Evolutionary conservation across 2,329 filamentous ascomycete genomes (phyloP).

Genomic region (Diaporthe sp.): DNA sequence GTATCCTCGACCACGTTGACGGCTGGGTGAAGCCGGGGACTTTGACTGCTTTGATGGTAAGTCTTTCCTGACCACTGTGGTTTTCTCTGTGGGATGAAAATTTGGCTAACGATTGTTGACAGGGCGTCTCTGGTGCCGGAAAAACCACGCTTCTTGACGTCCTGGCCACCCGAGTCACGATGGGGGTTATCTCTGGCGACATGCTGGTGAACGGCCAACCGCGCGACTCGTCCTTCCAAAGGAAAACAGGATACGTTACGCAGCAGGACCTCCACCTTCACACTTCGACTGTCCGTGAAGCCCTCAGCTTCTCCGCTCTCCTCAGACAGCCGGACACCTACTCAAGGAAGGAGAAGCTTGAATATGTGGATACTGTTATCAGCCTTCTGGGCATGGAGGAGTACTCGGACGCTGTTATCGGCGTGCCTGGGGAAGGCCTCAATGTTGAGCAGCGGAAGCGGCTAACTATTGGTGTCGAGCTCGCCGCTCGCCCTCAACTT

Average conservation of each 20-base stretch:
- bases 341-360: constrained; percentile 71
- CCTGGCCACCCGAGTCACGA: constrained; percentile 77
- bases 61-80: background rate
- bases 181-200: constrained; percentile 78
- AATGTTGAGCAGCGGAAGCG: constrained; percentile 51
- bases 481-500: constrained; percentile 90
- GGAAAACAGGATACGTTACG: constrained; percentile 78
- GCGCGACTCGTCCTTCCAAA: constrained; percentile 75
- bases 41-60: constrained; percentile 46
- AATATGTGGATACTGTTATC: constrained; percentile 78
- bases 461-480: constrained; percentile 82
- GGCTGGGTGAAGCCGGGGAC: constrained; percentile 42
- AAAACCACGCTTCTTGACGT: constrained; percentile 81
- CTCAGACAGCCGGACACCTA: constrained; percentile 73
- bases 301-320: constrained; percentile 73
- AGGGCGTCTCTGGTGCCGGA: constrained; percentile 75
- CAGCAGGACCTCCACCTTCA: constrained; percentile 77
- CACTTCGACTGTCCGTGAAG: constrained; percentile 76
- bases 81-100: no score
- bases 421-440: constrained; percentile 75
- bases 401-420: constrained; percentile 77
- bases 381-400: constrained; percentile 76
- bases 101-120: background rate
- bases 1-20: constrained; percentile 39
- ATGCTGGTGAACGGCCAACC: constrained; percentile 78